Percentiles rank a stretch among this genome's conserved stretches.
Conservation (phyloP, 495 filamentous ascomycete species). For the Penicillium mononematosum region DNA sequence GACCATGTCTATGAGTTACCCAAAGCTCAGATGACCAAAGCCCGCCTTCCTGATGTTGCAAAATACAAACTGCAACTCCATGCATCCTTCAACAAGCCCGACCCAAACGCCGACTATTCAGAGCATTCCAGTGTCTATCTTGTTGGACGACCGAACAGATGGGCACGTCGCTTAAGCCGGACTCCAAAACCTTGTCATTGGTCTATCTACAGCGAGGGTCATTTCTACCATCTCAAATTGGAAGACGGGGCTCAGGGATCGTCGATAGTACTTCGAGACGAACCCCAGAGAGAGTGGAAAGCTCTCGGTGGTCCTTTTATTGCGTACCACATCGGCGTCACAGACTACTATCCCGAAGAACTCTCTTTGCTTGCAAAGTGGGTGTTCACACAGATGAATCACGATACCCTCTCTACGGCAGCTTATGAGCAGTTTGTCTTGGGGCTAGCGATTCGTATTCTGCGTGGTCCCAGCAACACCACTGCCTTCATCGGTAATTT, state of each 20-base stretch:
- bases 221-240: neutral
- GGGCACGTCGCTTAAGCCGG: neutral
- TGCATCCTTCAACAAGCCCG: neutral
- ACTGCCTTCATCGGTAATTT: neutral
- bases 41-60: neutral
- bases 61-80: neutral
- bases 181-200: neutral
- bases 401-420: neutral
- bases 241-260: neutral
- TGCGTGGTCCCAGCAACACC: neutral
- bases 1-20: neutral
- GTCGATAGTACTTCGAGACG: neutral
- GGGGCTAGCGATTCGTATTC: neutral
- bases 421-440: neutral
- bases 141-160: constrained; percentile 1
- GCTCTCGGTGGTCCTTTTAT: neutral
- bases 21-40: neutral
- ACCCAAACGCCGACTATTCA: neutral
- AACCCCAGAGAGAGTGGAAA: neutral
- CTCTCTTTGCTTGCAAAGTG: neutral
- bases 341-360: neutral
- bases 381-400: neutral
- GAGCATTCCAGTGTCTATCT: neutral
- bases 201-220: neutral
- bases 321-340: neutral